Base-by-base conservation (phyloP, 2,329 filamentous ascomycete genomes). In the Cladophialophora psammophila region DNA sequence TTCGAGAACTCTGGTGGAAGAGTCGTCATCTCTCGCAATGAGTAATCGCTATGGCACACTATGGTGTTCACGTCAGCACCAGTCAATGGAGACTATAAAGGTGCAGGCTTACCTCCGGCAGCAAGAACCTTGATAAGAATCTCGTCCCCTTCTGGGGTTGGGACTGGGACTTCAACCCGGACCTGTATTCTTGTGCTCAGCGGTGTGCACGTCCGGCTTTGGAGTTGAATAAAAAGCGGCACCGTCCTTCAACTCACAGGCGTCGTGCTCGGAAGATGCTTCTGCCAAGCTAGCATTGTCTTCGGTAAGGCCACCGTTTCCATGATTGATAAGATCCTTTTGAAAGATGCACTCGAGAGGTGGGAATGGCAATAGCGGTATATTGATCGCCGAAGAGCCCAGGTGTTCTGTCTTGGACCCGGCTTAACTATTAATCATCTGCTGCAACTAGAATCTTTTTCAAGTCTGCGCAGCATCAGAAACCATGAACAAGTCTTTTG, bases 231-330 rank as follows among this genome's bases (percentile, higher is more conserved):
- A 45, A 34, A 38, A 15, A 55, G 20, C 54, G 20, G 45, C 42
- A 34, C 3, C 26, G 18, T n/a, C 36, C 8, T 3, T 52, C 18
- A 20, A n/a, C 64, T 63, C 48, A 64, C 64, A 2, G 61, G 64
- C 15, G 36, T 36, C 7, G 20, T 60, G 31, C 59, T 59, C 7
- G 35, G 40, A 36, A 66, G 53, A 53, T 67, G 64, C 61, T 69
- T 69, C 52, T 69, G 67, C 67, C 67, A 69, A 8, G 64, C 67
- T 2, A 64, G 64, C 64, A 69, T 69, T 8, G 67, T 69, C 52
- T 57, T 38, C 4, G 54, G 54, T 4, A 57, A n/a, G 20, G 8
- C 20, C n/a, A 8, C 35, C 3, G 54, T 38, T 3, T 31, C 15
- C 54, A 57, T 57, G 54, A 18, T 45, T 45, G 5, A 18, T 45